phyloP scores from a whole-genome alignment of 2,329 filamentous ascomycete species.

The Coniochaeta hoffmannii region DNA sequence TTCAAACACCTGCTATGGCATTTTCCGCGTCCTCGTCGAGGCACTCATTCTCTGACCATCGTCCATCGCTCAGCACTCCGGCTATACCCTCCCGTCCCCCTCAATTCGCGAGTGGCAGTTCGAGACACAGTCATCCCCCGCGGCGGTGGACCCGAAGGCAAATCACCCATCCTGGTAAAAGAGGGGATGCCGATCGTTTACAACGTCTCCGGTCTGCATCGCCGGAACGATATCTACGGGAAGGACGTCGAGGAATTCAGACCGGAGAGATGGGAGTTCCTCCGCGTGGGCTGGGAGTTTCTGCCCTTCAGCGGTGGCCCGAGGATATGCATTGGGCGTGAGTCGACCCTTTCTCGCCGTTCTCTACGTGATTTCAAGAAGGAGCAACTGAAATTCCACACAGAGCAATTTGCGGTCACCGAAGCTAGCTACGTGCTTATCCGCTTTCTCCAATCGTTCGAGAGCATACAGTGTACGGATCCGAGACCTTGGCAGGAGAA shows the following conservation, averaged over 20 bases:
- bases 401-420: neutral
- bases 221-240: slow-evolving; percentile 33
- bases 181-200: slow-evolving; percentile 30
- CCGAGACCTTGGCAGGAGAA: neutral
- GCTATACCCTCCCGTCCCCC: slow-evolving; percentile 34
- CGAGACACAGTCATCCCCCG: slow-evolving; percentile 33
- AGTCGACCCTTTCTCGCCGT: neutral
- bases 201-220: slow-evolving; percentile 26
- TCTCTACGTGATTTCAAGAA: neutral
- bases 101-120: slow-evolving; percentile 31
- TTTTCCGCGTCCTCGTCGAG: neutral
- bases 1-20: neutral
- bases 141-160: slow-evolving; percentile 33
- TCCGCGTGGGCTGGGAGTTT: neutral
- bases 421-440: neutral
- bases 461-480: neutral
- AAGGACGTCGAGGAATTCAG: slow-evolving; percentile 35
- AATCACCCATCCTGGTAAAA: slow-evolving; percentile 28
- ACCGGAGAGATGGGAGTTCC: slow-evolving; percentile 36
- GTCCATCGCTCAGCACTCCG: slow-evolving; percentile 34
- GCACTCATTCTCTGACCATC: neutral
- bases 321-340: neutral
- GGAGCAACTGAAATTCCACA: neutral
- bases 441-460: neutral
- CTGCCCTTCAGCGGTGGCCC: neutral